A percentile compares a stretch with the other conserved stretches of the same genome.
Evolutionary conservation across 2,329 filamentous ascomycete species (phyloP).

Genomic region (Claviceps quebecensis): DNA sequence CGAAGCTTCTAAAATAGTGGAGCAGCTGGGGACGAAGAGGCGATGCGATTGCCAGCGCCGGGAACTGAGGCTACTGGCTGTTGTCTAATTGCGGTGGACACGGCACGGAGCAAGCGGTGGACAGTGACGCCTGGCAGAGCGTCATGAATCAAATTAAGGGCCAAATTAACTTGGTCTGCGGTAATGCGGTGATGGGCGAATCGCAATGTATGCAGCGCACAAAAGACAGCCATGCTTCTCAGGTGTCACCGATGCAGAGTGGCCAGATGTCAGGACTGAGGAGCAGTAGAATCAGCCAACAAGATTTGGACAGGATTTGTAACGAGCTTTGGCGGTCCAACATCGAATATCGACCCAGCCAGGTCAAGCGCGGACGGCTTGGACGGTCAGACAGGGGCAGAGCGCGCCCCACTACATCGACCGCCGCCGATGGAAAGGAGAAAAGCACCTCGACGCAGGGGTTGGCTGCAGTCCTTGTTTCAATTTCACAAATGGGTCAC

Average conservation of each 20-base stretch:
- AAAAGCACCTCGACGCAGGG: background rate
- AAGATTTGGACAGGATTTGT: too few species aligned
- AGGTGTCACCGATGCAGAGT: too few species aligned
- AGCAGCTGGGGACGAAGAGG: background rate
- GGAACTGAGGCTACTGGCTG: background rate
- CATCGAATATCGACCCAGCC: too few species aligned
- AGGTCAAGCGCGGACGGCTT: background rate
- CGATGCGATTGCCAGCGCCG: background rate
- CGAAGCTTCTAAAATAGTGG: slow-evolving; percentile 5
- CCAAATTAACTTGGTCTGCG: background rate
- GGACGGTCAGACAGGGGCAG: slow-evolving; percentile 4
- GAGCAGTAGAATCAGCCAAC: too few species aligned
- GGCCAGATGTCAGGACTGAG: too few species aligned
- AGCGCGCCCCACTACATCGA: background rate
- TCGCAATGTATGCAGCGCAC: too few species aligned
- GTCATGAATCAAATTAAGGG: background rate
- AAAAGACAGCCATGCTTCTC: too few species aligned
- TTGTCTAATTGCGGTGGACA: slow-evolving; percentile 1
- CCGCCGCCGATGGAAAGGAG: background rate
- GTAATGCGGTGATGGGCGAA: too few species aligned
- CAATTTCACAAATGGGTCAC: background rate
- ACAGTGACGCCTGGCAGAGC: background rate
- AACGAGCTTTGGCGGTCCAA: too few species aligned
- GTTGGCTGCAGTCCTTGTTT: background rate
- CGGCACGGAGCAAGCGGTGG: background rate